Evolutionary conservation across 768 basidiomycete genomes (phyloP).

Genomic region (Pleurotus tuber-regium): DNA sequence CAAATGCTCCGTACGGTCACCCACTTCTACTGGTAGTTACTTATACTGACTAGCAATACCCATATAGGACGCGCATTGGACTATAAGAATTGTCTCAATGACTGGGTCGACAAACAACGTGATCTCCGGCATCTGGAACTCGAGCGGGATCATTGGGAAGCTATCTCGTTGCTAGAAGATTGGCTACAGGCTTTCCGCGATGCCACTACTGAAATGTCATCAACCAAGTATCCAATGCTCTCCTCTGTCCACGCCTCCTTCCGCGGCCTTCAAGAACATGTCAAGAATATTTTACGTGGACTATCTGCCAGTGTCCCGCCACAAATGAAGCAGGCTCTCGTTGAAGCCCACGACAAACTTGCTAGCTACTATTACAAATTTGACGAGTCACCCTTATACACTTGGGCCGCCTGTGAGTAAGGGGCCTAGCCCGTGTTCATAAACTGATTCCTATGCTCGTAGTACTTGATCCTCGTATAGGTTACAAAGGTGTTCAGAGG

Average conservation of each 20-base stretch:
- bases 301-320: constrained; percentile 19
- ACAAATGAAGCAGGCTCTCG: constrained; percentile 19
- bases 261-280: constrained; percentile 27
- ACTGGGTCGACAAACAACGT: constrained; percentile 14
- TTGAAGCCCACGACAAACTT: constrained; percentile 27
- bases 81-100: constrained; percentile 15
- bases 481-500: constrained; percentile 17
- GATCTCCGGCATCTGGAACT: constrained; percentile 20
- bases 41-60: not conserved
- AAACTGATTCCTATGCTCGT: not conserved
- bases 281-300: constrained; percentile 18
- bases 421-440: not conserved
- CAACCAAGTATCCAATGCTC: constrained; percentile 27
- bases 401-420: constrained; percentile 28
- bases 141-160: constrained; percentile 23
- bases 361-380: constrained; percentile 30
- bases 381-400: constrained; percentile 29
- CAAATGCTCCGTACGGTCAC: constrained; percentile 26
- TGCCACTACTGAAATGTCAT: constrained; percentile 32
- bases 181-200: constrained; percentile 27
- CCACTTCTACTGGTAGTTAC: not conserved
- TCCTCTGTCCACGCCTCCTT: constrained; percentile 32
- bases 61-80: constrained; percentile 24
- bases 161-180: constrained; percentile 17
- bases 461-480: constrained; percentile 33